Percentiles rank a stretch among this genome's conserved stretches.
These are phyloP conservation scores for Pouteria glomerata DNA, from an alignment of 148 eudicot species.

Conservation along the genomic window DNA sequence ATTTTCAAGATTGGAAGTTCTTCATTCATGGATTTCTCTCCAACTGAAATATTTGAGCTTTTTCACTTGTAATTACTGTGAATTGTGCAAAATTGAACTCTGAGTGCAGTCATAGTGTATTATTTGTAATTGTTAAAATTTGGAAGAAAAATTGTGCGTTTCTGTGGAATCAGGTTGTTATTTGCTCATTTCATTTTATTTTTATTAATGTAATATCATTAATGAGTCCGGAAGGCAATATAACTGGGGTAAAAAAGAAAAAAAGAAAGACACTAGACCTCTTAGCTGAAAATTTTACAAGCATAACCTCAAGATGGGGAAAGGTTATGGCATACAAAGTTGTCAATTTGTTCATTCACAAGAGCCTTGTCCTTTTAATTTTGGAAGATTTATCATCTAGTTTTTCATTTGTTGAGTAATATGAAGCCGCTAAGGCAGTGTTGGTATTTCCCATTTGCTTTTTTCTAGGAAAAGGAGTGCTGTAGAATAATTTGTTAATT, in stretches of 20 bases:
- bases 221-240: no score
- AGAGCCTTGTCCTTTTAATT: not conserved
- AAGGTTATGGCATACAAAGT: not conserved
- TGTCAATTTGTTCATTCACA: not conserved
- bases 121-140: not conserved
- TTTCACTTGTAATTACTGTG: not conserved
- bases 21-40: not conserved
- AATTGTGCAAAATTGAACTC: not conserved
- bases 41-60: not conserved
- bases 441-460: not conserved
- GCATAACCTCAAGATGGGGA: not conserved
- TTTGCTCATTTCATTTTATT: not conserved
- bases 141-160: not conserved
- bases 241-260: no score
- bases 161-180: not conserved
- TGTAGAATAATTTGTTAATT: conserved; percentile 1
- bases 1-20: not conserved
- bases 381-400: not conserved
- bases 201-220: no score
- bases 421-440: not conserved
- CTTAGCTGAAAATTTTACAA: not conserved
- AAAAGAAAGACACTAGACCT: no score
- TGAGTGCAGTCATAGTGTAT: not conserved
- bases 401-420: not conserved
- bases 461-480: conserved; percentile 7